These are phyloP conservation scores for Amanita exitialis DNA, from an alignment of 768 basidiomycete genomes.

Conservation along the genomic window DNA sequence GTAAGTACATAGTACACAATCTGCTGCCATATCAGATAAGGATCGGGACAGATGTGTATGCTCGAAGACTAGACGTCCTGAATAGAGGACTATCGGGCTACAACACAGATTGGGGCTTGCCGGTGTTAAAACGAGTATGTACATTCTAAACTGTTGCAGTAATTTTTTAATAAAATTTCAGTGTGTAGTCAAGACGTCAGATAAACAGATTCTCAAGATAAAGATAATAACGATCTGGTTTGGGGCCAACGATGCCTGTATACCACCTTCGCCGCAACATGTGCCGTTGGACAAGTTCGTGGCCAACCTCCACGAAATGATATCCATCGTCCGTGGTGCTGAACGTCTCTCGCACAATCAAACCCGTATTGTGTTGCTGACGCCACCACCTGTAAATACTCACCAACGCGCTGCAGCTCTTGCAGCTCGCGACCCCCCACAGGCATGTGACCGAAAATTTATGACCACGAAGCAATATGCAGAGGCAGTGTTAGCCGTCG, in stretches of 20 bases:
- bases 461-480: constrained; percentile 60
- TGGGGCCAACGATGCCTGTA: constrained; percentile 80
- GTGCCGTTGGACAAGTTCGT: constrained; percentile 61
- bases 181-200: constrained; percentile 47
- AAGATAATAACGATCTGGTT: constrained; percentile 83
- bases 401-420: constrained; percentile 44
- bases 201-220: constrained; percentile 45
- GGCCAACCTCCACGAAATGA: constrained; percentile 51
- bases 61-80: constrained; percentile 73
- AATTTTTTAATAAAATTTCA: constrained; percentile 15
- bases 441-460: constrained; percentile 49
- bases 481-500: constrained; percentile 56
- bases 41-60: constrained; percentile 50
- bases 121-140: constrained; percentile 63
- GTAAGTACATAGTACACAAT: constrained; percentile 28
- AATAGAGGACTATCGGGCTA: constrained; percentile 84
- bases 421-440: constrained; percentile 36
- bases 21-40: constrained; percentile 1
- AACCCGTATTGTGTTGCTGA: constrained; percentile 74
- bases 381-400: constrained; percentile 77
- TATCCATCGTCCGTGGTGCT: constrained; percentile 52
- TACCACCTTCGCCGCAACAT: constrained; percentile 58
- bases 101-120: constrained; percentile 79
- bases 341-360: constrained; percentile 48
- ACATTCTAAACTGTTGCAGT: not conserved